These are phyloP conservation scores for Neoarthrinium moseri DNA, from an alignment of 2,329 filamentous ascomycete genomes.

Conservation along the genomic window DNA sequence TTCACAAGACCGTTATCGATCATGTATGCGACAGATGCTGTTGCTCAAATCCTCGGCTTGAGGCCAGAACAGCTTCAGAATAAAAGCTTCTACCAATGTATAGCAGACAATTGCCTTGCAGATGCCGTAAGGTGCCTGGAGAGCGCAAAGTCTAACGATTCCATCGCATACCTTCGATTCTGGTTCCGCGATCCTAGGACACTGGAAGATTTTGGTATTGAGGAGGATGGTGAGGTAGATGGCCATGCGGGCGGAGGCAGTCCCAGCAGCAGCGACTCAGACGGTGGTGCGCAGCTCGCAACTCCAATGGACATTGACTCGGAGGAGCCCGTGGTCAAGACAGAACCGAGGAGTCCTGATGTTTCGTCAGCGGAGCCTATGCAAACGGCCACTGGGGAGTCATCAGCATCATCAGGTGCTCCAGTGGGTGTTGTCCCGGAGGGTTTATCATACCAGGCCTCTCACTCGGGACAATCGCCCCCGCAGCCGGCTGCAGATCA, in stretches of 20 bases:
- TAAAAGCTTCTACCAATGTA: constrained; percentile 85
- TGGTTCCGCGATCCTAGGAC: constrained; percentile 75
- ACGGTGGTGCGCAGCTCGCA: constrained; percentile 44
- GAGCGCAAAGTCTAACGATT: constrained; percentile 85
- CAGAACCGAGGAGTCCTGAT: constrained; percentile 30
- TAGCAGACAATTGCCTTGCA: constrained; percentile 71
- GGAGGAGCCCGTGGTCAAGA: constrained; percentile 33
- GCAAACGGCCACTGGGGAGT: not conserved
- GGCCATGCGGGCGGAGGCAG: constrained; percentile 30
- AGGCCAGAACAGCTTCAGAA: constrained; percentile 67
- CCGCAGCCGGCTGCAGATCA: constrained; percentile 6
- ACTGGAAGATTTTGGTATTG: constrained; percentile 46
- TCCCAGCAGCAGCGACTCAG: constrained; percentile 36
- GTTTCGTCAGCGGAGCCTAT: constrained; percentile 28
- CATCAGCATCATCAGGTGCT: not conserved
- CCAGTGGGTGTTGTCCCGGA: not conserved
- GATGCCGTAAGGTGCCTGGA: constrained; percentile 79
- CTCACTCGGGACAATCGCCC: not conserved
- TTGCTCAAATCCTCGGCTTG: constrained; percentile 74
- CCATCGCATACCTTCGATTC: constrained; percentile 85
- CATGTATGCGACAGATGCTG: constrained; percentile 81
- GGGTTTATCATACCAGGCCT: not conserved
- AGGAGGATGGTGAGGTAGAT: constrained; percentile 41
- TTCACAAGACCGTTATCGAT: constrained; percentile 81
- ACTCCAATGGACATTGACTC: constrained; percentile 41